Percentiles rank a stretch among this genome's conserved stretches.
These are phyloP conservation scores for Auriscalpium orientale DNA, from an alignment of 768 basidiomycete genomes.

Conservation along the genomic window DNA sequence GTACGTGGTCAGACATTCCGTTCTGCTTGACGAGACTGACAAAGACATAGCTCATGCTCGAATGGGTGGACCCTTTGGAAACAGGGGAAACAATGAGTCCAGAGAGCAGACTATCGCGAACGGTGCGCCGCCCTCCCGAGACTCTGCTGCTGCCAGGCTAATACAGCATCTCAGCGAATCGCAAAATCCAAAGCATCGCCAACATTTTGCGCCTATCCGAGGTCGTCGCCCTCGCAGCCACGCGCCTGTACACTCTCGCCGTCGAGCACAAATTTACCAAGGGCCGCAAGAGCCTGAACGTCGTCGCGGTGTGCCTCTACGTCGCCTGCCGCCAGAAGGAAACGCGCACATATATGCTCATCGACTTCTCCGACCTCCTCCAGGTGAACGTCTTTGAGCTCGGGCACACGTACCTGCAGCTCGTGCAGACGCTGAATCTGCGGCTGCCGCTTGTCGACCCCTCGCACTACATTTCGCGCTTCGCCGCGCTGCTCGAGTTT, in stretches of 20 bases:
- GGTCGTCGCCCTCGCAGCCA: slow-evolving; percentile 71
- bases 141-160: background rate
- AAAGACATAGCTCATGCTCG: slow-evolving; percentile 59
- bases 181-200: slow-evolving; percentile 79
- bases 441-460: slow-evolving; percentile 89
- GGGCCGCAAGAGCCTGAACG: slow-evolving; percentile 85
- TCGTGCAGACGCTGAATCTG: slow-evolving; percentile 81
- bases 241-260: slow-evolving; percentile 85
- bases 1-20: slow-evolving; percentile 39
- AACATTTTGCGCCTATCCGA: slow-evolving; percentile 73
- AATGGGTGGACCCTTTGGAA: slow-evolving; percentile 77
- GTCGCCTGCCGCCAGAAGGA: slow-evolving; percentile 89
- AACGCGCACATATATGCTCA: slow-evolving; percentile 91
- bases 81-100: slow-evolving; percentile 71
- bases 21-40: background rate
- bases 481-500: slow-evolving; percentile 90
- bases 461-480: slow-evolving; percentile 93
- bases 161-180: slow-evolving; percentile 47
- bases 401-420: slow-evolving; percentile 91
- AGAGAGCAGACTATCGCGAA: slow-evolving; percentile 89
- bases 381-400: slow-evolving; percentile 97
- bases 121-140: slow-evolving; percentile 38
- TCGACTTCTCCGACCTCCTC: slow-evolving; percentile 96
- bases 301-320: slow-evolving; percentile 94
- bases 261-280: slow-evolving; percentile 92